Percentiles rank a stretch among this genome's conserved stretches.
phyloP scores from a whole-genome alignment of 2,329 filamentous ascomycete genomes.

The Xylaria sp. region DNA sequence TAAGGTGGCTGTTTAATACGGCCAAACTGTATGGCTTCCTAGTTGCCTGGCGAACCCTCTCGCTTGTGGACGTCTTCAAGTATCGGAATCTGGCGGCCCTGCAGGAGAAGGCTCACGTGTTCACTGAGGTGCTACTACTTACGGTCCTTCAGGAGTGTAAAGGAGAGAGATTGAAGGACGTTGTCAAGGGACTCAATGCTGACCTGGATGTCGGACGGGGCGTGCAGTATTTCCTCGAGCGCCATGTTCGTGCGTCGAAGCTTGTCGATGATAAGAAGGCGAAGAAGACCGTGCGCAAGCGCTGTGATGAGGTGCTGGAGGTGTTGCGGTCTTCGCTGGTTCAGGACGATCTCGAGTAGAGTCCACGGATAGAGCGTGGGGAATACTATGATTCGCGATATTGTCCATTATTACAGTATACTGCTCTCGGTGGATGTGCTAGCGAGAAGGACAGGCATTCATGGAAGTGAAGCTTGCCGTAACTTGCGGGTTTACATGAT shows the following conservation, averaged over 20 bases:
- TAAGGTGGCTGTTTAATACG: slow-evolving; percentile 62
- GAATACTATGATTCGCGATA: background rate
- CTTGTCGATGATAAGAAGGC: slow-evolving; percentile 59
- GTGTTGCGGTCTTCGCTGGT: slow-evolving; percentile 49
- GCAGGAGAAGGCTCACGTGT: slow-evolving; percentile 77
- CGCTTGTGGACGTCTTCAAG: slow-evolving; percentile 63
- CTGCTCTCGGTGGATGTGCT: too few species aligned
- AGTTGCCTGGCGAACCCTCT: slow-evolving; percentile 58
- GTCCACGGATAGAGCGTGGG: background rate
- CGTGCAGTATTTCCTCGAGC: slow-evolving; percentile 82
- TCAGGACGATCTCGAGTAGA: slow-evolving; percentile 34
- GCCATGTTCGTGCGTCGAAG: slow-evolving; percentile 74
- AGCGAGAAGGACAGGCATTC: too few species aligned
- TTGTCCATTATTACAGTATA: background rate
- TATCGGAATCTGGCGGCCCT: slow-evolving; percentile 82
- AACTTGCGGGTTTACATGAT: background rate
- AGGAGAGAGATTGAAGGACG: slow-evolving; percentile 65
- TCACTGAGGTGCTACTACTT: slow-evolving; percentile 83
- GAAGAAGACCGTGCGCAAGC: slow-evolving; percentile 58
- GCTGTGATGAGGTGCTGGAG: slow-evolving; percentile 56
- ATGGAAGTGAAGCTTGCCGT: background rate
- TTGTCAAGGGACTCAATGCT: slow-evolving; percentile 73
- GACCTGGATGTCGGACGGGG: slow-evolving; percentile 78
- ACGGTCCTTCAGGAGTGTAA: slow-evolving; percentile 76
- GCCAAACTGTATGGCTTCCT: slow-evolving; percentile 65